A percentile compares a stretch with the other conserved stretches of the same genome.
Conservation (phyloP, 805 yeast genomes). For the Candida palmyrensis region DNA sequence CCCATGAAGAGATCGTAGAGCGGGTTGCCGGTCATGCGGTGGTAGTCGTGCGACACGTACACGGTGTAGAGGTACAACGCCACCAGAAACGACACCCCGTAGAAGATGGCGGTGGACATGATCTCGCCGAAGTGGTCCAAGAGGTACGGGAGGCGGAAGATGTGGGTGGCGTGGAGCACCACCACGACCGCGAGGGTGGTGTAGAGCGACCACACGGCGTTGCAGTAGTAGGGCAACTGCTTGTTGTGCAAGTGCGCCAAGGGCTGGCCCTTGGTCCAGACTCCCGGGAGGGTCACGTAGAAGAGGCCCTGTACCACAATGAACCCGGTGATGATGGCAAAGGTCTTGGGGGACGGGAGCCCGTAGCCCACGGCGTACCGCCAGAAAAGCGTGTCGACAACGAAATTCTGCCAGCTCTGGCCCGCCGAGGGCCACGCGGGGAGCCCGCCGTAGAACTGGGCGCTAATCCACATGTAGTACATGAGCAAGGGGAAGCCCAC, state of each 20-base stretch:
- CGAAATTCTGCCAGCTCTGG: slow-evolving; percentile 50
- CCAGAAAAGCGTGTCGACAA: slow-evolving; percentile 34
- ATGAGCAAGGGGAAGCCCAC: slow-evolving; percentile 85
- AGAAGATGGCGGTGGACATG: slow-evolving; percentile 84
- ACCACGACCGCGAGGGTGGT: slow-evolving; percentile 54
- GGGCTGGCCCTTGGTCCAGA: slow-evolving; percentile 94
- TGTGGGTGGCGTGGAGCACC: slow-evolving; percentile 64
- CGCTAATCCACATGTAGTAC: slow-evolving; percentile 96
- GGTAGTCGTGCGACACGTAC: slow-evolving; percentile 66
- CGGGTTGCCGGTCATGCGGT: slow-evolving; percentile 86
- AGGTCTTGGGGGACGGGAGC: slow-evolving; percentile 54
- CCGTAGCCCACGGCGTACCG: slow-evolving; percentile 45
- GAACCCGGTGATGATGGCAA: slow-evolving; percentile 69
- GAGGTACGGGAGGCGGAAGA: slow-evolving; percentile 69
- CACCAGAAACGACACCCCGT: slow-evolving; percentile 69
- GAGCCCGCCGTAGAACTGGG: slow-evolving; percentile 69
- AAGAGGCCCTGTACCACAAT: slow-evolving; percentile 64
- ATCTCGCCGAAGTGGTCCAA: slow-evolving; percentile 84
- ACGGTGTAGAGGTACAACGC: slow-evolving; percentile 66
- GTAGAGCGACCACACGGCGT: slow-evolving; percentile 84
- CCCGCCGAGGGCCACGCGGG: slow-evolving; percentile 63
- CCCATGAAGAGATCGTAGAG: slow-evolving; percentile 95
- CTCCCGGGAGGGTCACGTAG: slow-evolving; percentile 84
- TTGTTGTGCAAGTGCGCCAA: slow-evolving; percentile 72
- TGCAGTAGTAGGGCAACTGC: slow-evolving; percentile 89